Evolutionary conservation across 1,284 basidiomycete species (phyloP), one percentile per base, ranked within the genome.

Genomic region (Cronartium ribicola): DNA sequence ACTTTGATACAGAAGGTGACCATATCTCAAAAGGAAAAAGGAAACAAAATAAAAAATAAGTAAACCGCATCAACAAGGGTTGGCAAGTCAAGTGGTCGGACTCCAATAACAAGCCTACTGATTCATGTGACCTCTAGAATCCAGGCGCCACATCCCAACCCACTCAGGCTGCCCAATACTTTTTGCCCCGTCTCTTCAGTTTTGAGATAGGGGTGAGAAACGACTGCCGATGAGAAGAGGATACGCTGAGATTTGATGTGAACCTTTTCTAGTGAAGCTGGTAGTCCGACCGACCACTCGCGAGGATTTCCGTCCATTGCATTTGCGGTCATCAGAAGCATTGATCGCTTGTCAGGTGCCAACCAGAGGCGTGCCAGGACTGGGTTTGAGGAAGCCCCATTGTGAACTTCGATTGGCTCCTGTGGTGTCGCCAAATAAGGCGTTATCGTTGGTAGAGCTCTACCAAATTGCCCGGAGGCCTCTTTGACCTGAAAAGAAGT

Each of bases 301-400:
- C 36, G 62, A 10, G 41, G n/a, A n/a, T 72, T 17, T 13, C 46
- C 10, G 4, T 61, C 61, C 22, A 72, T 43, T 2, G 29, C 29
- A 51, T 72, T 72, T 20, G 69, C 69, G 11, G 60, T 20, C 69
- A 72, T 72, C 17, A 72, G 37, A 44, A 72, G 36, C 22, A 72
- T 37, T 13, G 61, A 51, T 72, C 65, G 43, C 29, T 57, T 36
- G 8, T 51, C 48, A 10, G 22, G 22, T 22, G 62, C 43, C 13
- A 72, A 13, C 69, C 69, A 72, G 37, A 65, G 22, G 20, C 63
- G 48, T 17, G 69, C 62, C 57, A 72, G 51, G 39, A 64, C 62
- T 44, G 22, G 29, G 17, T 72, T 55, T 48, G 37, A 36, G 29
- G 29, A 2, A 29, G 29, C 29, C 29, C 29, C 29, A 29, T 29